Percentiles rank a stretch among this genome's conserved stretches.
Evolutionary conservation across 2,329 filamentous ascomycete species (phyloP).

Genomic region (Claviceps lovelessii): DNA sequence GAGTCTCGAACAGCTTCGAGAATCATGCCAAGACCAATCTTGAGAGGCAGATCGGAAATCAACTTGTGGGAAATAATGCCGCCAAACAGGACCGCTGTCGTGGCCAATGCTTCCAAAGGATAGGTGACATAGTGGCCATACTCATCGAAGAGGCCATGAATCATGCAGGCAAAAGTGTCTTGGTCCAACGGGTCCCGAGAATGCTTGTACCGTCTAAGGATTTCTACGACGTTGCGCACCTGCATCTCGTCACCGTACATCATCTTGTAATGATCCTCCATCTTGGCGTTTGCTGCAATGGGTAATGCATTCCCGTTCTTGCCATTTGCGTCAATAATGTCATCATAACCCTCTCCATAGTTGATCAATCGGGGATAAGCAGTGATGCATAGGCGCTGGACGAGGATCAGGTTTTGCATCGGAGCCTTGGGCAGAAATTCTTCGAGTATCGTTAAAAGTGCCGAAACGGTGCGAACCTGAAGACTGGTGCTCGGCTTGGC

Average conservation of each 20-base stretch:
- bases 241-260: slow-evolving; percentile 92
- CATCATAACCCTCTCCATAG: slow-evolving; percentile 83
- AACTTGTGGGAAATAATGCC: slow-evolving; percentile 91
- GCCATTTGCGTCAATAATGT: slow-evolving; percentile 77
- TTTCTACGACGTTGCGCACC: slow-evolving; percentile 70
- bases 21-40: slow-evolving; percentile 94
- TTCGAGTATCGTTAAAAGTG: slow-evolving; percentile 65
- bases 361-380: slow-evolving; percentile 92
- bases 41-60: slow-evolving; percentile 76
- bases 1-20: slow-evolving; percentile 89
- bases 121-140: slow-evolving; percentile 93
- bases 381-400: slow-evolving; percentile 80
- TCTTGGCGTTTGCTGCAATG: slow-evolving; percentile 65
- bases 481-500: slow-evolving; percentile 56
- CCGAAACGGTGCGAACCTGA: slow-evolving; percentile 71
- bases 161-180: slow-evolving; percentile 96
- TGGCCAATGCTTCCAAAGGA: slow-evolving; percentile 87
- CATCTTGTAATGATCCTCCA: slow-evolving; percentile 95
- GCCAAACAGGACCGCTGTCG: slow-evolving; percentile 89
- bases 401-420: slow-evolving; percentile 55
- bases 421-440: slow-evolving; percentile 48
- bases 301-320: slow-evolving; percentile 70
- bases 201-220: slow-evolving; percentile 74
- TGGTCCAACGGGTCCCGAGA: slow-evolving; percentile 75
- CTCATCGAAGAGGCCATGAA: slow-evolving; percentile 92